Base-by-base conservation (phyloP, 768 basidiomycete species). In the Rhodotorula babjevae region DNA sequence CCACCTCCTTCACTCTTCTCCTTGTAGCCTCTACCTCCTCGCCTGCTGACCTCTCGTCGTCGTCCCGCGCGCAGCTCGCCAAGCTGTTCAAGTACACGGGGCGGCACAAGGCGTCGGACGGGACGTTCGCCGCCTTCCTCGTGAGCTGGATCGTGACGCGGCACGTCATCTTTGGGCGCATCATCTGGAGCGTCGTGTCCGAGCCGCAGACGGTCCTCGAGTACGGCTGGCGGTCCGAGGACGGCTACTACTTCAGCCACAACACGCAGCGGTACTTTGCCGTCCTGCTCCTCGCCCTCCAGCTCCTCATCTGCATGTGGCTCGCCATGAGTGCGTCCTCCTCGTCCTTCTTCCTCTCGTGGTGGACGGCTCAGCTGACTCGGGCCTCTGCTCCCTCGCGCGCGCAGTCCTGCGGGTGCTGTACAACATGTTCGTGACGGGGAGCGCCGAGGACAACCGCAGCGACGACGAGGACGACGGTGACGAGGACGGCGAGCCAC, bases 41-140 rank as follows among this genome's bases (percentile, higher is more conserved):
- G 9, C 36, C 9, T 36, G 9, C 36, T 36, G 5, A 36, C 36
- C 5, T 36, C 36, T 36, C 9, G 36, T 36, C 36, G n/a, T n/a
- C n/a, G n/a, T 36, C 50, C 23, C 8, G 25, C 25, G 33, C 25
- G 12, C 71, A 95, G 92, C 80, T 91, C 74, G 95, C 93, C 18
- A 99, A 99, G 81, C 95, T 98, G 90, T 81, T 91, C 73, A 88
- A 89, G 68, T 99, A 98, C 81, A 83, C 94, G n/a, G 83, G 83
- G 25, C 80, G 88, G 55, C 82, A 84, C 47, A 85, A 85, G 29
- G 79, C 86, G 23, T 90, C 89, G 66, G 93, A 98, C 80, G 77
- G 82, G 36, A 85, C 86, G 0, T 98, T 99, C 79, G 90, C 83
- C 44, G 77, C 85, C 73, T 99, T 95, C 84, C 85, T 97, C 78